A percentile compares a stretch with the other conserved stretches of the same genome.
Evolutionary conservation across 495 filamentous ascomycete genomes (phyloP).

Genomic region (Penicillium argentinense): DNA sequence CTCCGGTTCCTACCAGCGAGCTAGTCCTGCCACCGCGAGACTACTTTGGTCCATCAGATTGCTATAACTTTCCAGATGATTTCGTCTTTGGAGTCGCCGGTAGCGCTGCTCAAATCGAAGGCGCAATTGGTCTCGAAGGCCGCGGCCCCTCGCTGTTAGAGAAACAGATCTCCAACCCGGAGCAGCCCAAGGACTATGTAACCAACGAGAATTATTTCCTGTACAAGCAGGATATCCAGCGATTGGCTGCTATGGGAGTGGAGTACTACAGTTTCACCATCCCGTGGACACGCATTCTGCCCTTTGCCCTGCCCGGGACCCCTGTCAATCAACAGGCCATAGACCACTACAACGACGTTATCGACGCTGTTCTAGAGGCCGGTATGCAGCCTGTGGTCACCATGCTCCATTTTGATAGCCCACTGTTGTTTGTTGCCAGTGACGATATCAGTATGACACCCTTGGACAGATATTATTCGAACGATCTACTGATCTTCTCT

Average conservation of each 20-base stretch:
- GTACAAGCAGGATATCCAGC: constrained; percentile 52
- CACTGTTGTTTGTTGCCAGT: constrained; percentile 26
- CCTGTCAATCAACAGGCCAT: constrained; percentile 45
- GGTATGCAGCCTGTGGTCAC: constrained; percentile 47
- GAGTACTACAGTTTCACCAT: constrained; percentile 50
- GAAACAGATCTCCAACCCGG: constrained; percentile 22
- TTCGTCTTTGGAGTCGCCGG: constrained; percentile 54
- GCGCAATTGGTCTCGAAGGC: constrained; percentile 44
- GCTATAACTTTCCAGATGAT: constrained; percentile 39
- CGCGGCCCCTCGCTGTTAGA: constrained; percentile 39
- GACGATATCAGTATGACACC: constrained; percentile 21
- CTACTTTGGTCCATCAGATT: constrained; percentile 30
- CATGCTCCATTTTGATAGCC: constrained; percentile 43
- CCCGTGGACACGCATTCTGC: constrained; percentile 46
- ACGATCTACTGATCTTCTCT: no score
- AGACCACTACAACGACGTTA: constrained; percentile 48
- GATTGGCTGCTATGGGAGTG: constrained; percentile 48
- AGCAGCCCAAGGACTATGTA: constrained; percentile 32
- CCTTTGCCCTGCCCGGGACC: constrained; percentile 40
- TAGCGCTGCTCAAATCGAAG: constrained; percentile 51
- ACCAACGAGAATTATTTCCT: constrained; percentile 51
- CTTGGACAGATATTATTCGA: no score
- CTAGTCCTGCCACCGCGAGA: constrained; percentile 34
- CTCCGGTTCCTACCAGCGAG: constrained; percentile 32
- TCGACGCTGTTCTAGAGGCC: constrained; percentile 36